These are phyloP conservation scores for Atkinsonella texensis DNA, from an alignment of 2,329 filamentous ascomycete genomes.

Conservation along the genomic window DNA sequence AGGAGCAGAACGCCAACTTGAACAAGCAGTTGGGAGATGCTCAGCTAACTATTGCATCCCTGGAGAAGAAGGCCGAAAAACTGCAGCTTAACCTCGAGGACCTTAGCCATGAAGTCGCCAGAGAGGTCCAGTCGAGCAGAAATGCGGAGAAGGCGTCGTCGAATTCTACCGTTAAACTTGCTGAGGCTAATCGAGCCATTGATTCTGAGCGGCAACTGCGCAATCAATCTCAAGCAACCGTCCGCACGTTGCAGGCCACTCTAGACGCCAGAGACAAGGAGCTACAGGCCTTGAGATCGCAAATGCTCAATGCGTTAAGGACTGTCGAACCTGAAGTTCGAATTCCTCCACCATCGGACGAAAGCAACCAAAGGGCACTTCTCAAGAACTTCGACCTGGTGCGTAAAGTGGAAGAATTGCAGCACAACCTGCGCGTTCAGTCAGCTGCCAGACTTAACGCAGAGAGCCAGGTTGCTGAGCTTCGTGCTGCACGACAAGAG, in stretches of 20 bases:
- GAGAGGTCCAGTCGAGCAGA: constrained; percentile 79
- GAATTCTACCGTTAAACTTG: constrained; percentile 67
- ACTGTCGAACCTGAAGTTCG: constrained; percentile 69
- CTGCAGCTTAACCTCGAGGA: constrained; percentile 80
- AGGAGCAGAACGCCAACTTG: constrained; percentile 72
- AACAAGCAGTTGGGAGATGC: constrained; percentile 77
- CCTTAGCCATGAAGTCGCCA: constrained; percentile 78
- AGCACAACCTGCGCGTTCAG: constrained; percentile 75
- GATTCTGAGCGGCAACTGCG: constrained; percentile 84
- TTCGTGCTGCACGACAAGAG: constrained; percentile 64
- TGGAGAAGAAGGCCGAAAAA: constrained; percentile 94
- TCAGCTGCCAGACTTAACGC: constrained; percentile 70
- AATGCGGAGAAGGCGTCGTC: constrained; percentile 85
- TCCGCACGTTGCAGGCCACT: constrained; percentile 65
- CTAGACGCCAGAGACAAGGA: constrained; percentile 73
- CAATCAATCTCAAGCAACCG: constrained; percentile 73
- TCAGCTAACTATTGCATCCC: constrained; percentile 66
- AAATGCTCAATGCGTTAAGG: constrained; percentile 72
- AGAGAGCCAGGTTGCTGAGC: constrained; percentile 68
- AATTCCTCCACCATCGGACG: constrained; percentile 49
- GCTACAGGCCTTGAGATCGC: constrained; percentile 64
- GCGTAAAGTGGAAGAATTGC: constrained; percentile 76
- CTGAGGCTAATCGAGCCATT: constrained; percentile 77
- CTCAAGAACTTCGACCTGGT: constrained; percentile 74
- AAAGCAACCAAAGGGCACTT: constrained; percentile 49